These are phyloP conservation scores for Cymbopogon citratus DNA, from an alignment of 176 grass and related monocot genomes.

Conservation along the genomic window DNA sequence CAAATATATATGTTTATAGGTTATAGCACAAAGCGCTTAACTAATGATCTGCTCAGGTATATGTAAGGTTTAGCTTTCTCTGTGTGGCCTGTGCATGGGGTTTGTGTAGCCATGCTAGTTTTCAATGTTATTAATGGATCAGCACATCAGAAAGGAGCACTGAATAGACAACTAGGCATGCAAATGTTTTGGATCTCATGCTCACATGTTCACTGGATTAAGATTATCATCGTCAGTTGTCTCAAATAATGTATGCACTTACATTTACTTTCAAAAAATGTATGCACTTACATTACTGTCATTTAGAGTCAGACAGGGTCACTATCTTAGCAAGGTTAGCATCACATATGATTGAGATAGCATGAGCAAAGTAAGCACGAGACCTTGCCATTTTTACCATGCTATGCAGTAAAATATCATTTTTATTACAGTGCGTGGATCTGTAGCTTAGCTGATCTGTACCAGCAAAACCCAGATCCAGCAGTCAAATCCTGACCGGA, in stretches of 20 bases:
- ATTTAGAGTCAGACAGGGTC: conserved; percentile 4
- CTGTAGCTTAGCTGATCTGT: conserved; percentile 5
- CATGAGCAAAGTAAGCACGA: background rate
- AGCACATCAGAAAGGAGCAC: conserved; percentile 42
- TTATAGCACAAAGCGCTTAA: background rate
- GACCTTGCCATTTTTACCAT: background rate
- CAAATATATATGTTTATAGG: background rate
- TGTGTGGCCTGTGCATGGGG: conserved; percentile 25
- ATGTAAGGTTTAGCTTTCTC: background rate
- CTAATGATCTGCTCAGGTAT: background rate
- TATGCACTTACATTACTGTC: conserved; percentile 22
- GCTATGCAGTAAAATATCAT: background rate
- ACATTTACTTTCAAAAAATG: conserved; percentile 6
- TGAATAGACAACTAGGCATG: conserved; percentile 49
- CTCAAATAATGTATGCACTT: conserved; percentile 22
- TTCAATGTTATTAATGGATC: conserved; percentile 48
- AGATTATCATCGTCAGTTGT: conserved; percentile 50
- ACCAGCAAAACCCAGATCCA: conserved; percentile 31
- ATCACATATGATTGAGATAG: conserved; percentile 11
- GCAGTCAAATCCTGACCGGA: conserved; percentile 35
- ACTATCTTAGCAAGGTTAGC: background rate
- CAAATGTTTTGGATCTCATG: conserved; percentile 36
- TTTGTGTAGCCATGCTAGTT: conserved; percentile 25
- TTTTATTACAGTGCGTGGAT: background rate
- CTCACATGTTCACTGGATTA: conserved; percentile 44